These are phyloP conservation scores for Saccharomycopsis phalli DNA, from an alignment of 1,139 yeast genomes.

Conservation along the genomic window DNA sequence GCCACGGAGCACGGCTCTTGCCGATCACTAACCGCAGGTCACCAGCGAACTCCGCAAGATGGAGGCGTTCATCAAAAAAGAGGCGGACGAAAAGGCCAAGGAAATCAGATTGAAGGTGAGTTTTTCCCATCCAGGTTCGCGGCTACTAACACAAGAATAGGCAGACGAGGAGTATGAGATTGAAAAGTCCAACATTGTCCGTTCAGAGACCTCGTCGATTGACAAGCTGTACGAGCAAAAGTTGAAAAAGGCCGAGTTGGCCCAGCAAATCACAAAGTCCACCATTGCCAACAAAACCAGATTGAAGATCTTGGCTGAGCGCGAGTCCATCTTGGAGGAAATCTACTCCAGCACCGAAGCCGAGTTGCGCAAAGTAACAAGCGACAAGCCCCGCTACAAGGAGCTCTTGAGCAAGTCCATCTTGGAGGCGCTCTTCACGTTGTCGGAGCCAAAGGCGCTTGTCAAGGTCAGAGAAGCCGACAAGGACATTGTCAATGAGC, in stretches of 20 bases:
- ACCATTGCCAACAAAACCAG: slow-evolving; percentile 93
- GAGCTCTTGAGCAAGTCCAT: slow-evolving; percentile 68
- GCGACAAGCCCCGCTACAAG: slow-evolving; percentile 47
- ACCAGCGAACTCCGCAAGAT: slow-evolving; percentile 92
- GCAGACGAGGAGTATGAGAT: slow-evolving; percentile 98
- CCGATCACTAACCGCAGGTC: slow-evolving; percentile 44
- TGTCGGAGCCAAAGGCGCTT: slow-evolving; percentile 61
- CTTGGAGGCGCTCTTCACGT: slow-evolving; percentile 69
- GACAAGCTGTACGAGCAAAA: slow-evolving; percentile 75
- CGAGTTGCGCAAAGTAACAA: slow-evolving; percentile 49
- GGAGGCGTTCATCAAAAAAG: slow-evolving; percentile 98
- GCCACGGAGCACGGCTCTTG: too few relatives aligned
- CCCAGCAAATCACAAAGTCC: slow-evolving; percentile 92
- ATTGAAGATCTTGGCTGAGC: slow-evolving; percentile 78
- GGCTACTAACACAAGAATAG: slow-evolving; percentile 21
- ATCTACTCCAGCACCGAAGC: slow-evolving; percentile 64
- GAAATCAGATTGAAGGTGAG: slow-evolving; percentile 75
- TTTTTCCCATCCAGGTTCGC: slow-evolving; percentile 1
- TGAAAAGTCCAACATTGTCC: slow-evolving; percentile 90
- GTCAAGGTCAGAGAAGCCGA: slow-evolving; percentile 68
- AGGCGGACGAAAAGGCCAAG: slow-evolving; percentile 97
- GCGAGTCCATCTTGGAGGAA: slow-evolving; percentile 70
- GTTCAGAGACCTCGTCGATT: slow-evolving; percentile 83
- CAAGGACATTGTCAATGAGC: slow-evolving; percentile 43
- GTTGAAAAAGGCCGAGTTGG: slow-evolving; percentile 82